Base-by-base conservation (phyloP, 768 basidiomycete species). In the Tulasnella sp. region DNA sequence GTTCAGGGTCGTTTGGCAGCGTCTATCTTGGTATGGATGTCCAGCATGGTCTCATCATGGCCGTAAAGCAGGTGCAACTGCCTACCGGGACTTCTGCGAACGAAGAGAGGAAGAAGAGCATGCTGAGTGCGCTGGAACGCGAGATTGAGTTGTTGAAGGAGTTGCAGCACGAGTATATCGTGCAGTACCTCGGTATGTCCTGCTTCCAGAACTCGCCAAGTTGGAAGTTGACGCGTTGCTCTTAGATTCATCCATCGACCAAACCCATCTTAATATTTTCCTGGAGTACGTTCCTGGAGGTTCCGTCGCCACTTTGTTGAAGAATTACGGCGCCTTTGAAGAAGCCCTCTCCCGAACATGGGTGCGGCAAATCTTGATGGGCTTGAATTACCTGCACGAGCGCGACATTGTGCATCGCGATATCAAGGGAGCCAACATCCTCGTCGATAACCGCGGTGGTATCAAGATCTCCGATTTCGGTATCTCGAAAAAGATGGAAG, bases 341-440 rank as follows among this genome's bases (percentile, higher is more conserved):
- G 93, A 97, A 66, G 76, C 83, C 0, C 77, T 97, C 3, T 90
- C 94, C 40, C 83, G 85, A 63, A 93, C 88, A 65, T 97, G 93
- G 68, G 87, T 93, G 48, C 78, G 87, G 21, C 93, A 96, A 68
- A 94, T 94, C 61, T 73, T 93, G 40, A 80, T 82, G 49, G 92
- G 92, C 9, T 76, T 97, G 53, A 79, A 83, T 65, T 97, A 96
- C 63, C 77, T 97, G 9, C 92, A 97, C 63, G 87, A 89, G 63
- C 80, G 86, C 11, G 90, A 87, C 62, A 96, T 97, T 68, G 91
- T 97, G 57, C 92, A 97, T 69, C 86, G 92, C 9, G 96, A 99
- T 66, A 99, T 99, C 74, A 99, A 99, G 67, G 96, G 96, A 19
- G 96, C 88, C 35, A 98, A 99, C 67, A 96, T 99, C 57, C 82